A percentile compares a stretch with the other conserved stretches of the same genome.
These are phyloP conservation scores for Aureobasidium sp. DNA, from an alignment of 2,329 filamentous ascomycete species.

Conservation along the genomic window DNA sequence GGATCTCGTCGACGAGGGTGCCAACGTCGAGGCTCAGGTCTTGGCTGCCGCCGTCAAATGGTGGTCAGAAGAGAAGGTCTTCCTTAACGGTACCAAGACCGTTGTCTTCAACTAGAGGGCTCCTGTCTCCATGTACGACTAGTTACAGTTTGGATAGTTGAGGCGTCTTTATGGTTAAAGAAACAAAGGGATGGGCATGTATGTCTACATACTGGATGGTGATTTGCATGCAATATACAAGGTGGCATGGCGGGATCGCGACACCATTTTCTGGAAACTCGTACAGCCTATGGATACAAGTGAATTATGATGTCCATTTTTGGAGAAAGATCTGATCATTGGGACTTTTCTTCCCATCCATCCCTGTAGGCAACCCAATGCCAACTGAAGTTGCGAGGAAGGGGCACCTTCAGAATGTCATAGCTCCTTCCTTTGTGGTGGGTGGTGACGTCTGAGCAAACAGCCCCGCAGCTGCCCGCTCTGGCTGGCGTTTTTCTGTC, in stretches of 20 bases:
- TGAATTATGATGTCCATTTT: not conserved
- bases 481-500: not conserved
- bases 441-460: conserved; percentile 1
- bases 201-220: not conserved
- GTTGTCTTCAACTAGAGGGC: conserved; percentile 56
- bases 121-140: not conserved
- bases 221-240: not conserved
- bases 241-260: not conserved
- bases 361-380: not conserved
- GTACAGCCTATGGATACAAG: not conserved
- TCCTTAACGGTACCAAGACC: conserved; percentile 71
- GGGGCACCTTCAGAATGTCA: not conserved
- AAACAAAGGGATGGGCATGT: not conserved
- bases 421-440: not conserved
- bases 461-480: not conserved
- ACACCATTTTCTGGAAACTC: not conserved
- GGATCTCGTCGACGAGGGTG: conserved; percentile 69
- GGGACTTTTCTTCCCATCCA: not conserved
- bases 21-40: conserved; percentile 76
- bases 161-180: not conserved
- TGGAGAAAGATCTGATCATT: not conserved
- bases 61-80: conserved; percentile 69
- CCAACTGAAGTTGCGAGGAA: not conserved
- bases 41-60: conserved; percentile 74
- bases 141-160: not conserved